These are phyloP conservation scores for Neckera pumila DNA, from an alignment of 225 moss, liverwort and hornwort species.

Conservation along the genomic window DNA sequence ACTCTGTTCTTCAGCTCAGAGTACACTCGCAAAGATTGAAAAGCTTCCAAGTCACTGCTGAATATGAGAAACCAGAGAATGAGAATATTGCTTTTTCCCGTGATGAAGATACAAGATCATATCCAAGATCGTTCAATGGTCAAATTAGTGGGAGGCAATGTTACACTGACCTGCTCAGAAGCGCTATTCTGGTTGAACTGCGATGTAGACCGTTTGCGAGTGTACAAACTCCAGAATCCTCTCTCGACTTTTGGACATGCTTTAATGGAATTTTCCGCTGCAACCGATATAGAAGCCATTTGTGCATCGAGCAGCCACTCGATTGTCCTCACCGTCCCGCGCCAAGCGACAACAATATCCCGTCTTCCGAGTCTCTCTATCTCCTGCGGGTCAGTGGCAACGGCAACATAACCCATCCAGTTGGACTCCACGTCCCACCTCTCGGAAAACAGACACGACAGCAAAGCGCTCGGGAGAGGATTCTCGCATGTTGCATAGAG, in stretches of 20 bases:
- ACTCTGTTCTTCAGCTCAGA: background rate
- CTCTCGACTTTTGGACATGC: constrained; percentile 16
- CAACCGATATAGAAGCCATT: background rate
- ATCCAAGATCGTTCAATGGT: background rate
- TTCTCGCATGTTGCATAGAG: constrained; percentile 35
- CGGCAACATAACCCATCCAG: constrained; percentile 56
- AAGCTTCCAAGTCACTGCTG: background rate
- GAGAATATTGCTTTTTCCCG: background rate
- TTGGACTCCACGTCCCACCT: constrained; percentile 49
- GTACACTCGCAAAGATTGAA: background rate
- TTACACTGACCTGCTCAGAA: constrained; percentile 20
- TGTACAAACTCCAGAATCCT: constrained; percentile 36
- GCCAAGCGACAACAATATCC: constrained; percentile 51
- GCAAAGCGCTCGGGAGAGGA: constrained; percentile 14
- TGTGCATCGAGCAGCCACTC: constrained; percentile 41
- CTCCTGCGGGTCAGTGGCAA: constrained; percentile 16
- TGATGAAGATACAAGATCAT: background rate
- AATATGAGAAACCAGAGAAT: background rate
- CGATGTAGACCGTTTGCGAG: constrained; percentile 10
- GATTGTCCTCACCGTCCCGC: constrained; percentile 31
- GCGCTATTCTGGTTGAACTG: constrained; percentile 22
- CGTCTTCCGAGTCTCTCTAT: constrained; percentile 46
- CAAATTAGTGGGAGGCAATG: background rate
- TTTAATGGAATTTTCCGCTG: background rate
- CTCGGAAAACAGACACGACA: background rate